Percentiles rank a stretch among this genome's conserved stretches.
Conservation (phyloP, 202 grass and related monocot genomes). For the Setaria italica region DNA sequence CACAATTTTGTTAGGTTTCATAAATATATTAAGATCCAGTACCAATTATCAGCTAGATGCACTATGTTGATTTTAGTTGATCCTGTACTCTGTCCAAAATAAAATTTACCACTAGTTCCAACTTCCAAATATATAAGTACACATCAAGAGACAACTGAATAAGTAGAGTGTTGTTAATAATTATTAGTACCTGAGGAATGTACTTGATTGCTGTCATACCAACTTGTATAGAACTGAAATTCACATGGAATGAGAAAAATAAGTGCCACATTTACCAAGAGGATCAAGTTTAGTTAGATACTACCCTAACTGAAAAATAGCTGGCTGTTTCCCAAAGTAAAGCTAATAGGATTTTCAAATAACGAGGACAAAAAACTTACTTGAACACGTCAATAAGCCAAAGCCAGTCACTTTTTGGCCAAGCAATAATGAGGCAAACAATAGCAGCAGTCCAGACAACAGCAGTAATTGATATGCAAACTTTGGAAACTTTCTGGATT, state of each 20-base stretch:
- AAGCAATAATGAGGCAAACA: slow-evolving; percentile 79
- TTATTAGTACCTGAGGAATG: slow-evolving; percentile 83
- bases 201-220: slow-evolving; percentile 97
- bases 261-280: slow-evolving; percentile 15
- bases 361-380: slow-evolving; percentile 60
- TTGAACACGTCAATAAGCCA: slow-evolving; percentile 94
- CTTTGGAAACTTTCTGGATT: slow-evolving; percentile 86
- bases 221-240: slow-evolving; percentile 95
- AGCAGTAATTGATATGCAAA: slow-evolving; percentile 68
- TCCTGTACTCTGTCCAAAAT: not conserved
- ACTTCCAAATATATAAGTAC: not conserved
- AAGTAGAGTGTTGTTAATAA: slow-evolving; percentile 17
- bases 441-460: slow-evolving; percentile 68
- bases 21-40: not conserved
- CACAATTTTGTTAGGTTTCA: not conserved
- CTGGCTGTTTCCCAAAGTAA: not conserved
- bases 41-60: slow-evolving; percentile 16
- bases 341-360: slow-evolving; percentile 3
- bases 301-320: not conserved
- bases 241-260: slow-evolving; percentile 17
- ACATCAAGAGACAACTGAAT: not conserved
- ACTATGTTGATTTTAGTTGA: slow-evolving; percentile 1
- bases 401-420: slow-evolving; percentile 81
- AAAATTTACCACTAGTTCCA: slow-evolving; percentile 14
- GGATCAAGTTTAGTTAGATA: slow-evolving; percentile 12